phyloP scores from a whole-genome alignment of 306 rosid genomes.

The Lithocarpus polystachyus region DNA sequence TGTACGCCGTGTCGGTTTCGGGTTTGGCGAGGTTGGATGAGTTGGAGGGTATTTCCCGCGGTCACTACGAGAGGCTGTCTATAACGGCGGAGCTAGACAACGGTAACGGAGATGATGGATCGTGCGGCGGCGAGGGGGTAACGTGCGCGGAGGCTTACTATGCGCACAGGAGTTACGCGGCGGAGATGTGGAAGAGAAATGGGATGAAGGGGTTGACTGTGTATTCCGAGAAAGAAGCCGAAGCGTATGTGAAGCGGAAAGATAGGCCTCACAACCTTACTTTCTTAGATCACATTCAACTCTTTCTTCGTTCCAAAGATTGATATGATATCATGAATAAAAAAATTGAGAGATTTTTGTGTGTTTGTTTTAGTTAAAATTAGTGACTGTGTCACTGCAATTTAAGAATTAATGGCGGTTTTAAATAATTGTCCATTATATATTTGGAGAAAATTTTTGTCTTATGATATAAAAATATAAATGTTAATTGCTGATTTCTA shows the following conservation, averaged over 20 bases:
- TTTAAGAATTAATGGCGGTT: too few relatives aligned
- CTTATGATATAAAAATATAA: too few relatives aligned
- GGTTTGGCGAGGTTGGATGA: conserved; percentile 53
- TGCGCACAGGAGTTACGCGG: conserved; percentile 61
- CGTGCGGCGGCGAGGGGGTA: conserved; percentile 7
- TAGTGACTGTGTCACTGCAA: too few relatives aligned
- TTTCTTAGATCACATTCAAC: conserved; percentile 65
- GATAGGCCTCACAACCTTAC: conserved; percentile 75
- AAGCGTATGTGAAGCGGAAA: conserved; percentile 63
- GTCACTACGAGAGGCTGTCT: conserved; percentile 66
- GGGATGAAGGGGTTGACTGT: conserved; percentile 41
- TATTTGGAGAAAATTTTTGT: too few relatives aligned
- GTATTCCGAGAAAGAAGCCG: conserved; percentile 55
- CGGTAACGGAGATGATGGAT: conserved; percentile 6
- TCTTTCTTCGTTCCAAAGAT: conserved; percentile 42
- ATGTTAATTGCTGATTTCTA: too few relatives aligned
- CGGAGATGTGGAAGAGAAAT: conserved; percentile 61
- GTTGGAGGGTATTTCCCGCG: conserved; percentile 58
- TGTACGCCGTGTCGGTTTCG: conserved; percentile 52
- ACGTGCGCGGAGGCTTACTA: conserved; percentile 65
- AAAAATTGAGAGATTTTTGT: too few relatives aligned
- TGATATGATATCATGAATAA: too few relatives aligned
- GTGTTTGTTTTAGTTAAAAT: too few relatives aligned
- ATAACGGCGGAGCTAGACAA: conserved; percentile 14
- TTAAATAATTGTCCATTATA: too few relatives aligned